phyloP scores from a whole-genome alignment of 2,329 filamentous ascomycete species.

The Ceratocystis cubensis region DNA sequence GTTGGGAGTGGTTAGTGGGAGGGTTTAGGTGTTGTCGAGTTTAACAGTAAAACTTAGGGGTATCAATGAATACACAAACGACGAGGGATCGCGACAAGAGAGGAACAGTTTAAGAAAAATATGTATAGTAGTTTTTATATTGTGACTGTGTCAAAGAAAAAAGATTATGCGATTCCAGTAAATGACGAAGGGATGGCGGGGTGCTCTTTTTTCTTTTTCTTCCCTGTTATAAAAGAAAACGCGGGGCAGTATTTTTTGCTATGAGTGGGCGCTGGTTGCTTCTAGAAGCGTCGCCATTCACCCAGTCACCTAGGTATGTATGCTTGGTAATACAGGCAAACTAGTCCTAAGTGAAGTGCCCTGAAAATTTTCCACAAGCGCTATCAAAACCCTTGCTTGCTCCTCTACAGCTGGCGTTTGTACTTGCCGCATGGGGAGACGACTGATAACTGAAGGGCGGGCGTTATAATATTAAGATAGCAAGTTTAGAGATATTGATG shows the following conservation, averaged over 20 bases:
- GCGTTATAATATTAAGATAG: not conserved
- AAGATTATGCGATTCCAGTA: constrained; percentile 14
- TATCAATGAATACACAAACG: constrained; percentile 4
- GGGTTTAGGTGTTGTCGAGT: no score
- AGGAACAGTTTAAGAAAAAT: not conserved
- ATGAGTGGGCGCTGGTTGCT: not conserved
- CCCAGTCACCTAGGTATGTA: no score
- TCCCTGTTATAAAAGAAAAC: constrained; percentile 7
- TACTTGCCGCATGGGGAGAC: not conserved
- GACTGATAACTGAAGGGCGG: not conserved
- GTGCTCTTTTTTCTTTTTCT: constrained; percentile 9
- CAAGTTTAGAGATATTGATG: no score
- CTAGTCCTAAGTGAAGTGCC: not conserved
- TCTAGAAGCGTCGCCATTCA: not conserved
- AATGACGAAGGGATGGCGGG: constrained; percentile 24
- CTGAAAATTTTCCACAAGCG: constrained; percentile 15
- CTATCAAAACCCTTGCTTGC: not conserved
- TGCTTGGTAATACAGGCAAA: constrained; percentile 8
- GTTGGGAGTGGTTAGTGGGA: no score
- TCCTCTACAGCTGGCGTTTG: not conserved
- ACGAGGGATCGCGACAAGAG: not conserved
- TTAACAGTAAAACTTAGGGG: constrained; percentile 32
- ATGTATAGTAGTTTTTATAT: not conserved
- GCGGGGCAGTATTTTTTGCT: constrained; percentile 12
- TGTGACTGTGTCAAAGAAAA: constrained; percentile 1